These are phyloP conservation scores for Melaleuca alternifolia DNA, from an alignment of 345 rosid genomes.

Conservation along the genomic window DNA sequence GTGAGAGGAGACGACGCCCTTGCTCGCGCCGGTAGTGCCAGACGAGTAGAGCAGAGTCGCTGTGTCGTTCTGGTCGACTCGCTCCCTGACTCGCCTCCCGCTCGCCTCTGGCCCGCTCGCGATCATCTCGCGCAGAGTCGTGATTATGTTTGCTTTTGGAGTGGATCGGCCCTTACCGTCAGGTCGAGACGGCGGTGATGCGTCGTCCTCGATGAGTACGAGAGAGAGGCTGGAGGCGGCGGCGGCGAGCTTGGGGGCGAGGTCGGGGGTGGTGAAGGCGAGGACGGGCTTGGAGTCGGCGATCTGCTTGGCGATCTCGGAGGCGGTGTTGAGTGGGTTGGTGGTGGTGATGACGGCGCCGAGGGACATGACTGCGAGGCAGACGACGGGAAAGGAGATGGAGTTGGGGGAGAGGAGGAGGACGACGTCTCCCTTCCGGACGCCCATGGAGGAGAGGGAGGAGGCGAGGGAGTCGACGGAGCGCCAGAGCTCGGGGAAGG, in stretches of 20 bases:
- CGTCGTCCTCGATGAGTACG: slow-evolving; percentile 47
- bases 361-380: slow-evolving; percentile 87
- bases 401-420: slow-evolving; percentile 91
- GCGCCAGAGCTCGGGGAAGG: slow-evolving; percentile 62
- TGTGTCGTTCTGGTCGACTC: slow-evolving; percentile 61
- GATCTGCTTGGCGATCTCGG: slow-evolving; percentile 58
- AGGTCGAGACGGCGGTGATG: background rate
- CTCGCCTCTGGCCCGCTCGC: slow-evolving; percentile 21
- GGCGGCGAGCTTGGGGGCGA: slow-evolving; percentile 48
- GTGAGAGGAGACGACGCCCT: slow-evolving; percentile 77
- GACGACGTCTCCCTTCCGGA: slow-evolving; percentile 73
- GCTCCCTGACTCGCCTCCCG: slow-evolving; percentile 34
- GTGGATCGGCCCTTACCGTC: background rate
- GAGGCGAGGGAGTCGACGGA: slow-evolving; percentile 61
- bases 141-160: slow-evolving; percentile 13
- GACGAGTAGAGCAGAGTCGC: slow-evolving; percentile 87
- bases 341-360: slow-evolving; percentile 88
- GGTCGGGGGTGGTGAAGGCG: slow-evolving; percentile 54
- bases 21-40: slow-evolving; percentile 85
- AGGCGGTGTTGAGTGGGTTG: slow-evolving; percentile 71
- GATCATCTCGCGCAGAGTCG: slow-evolving; percentile 45
- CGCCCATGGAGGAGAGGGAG: slow-evolving; percentile 52
- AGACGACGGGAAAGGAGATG: slow-evolving; percentile 73
- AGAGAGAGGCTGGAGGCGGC: slow-evolving; percentile 27
- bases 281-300: slow-evolving; percentile 56